These are phyloP conservation scores for Eimeria maxima DNA, from an alignment of 169 alveolate species.

Conservation along the genomic window DNA sequence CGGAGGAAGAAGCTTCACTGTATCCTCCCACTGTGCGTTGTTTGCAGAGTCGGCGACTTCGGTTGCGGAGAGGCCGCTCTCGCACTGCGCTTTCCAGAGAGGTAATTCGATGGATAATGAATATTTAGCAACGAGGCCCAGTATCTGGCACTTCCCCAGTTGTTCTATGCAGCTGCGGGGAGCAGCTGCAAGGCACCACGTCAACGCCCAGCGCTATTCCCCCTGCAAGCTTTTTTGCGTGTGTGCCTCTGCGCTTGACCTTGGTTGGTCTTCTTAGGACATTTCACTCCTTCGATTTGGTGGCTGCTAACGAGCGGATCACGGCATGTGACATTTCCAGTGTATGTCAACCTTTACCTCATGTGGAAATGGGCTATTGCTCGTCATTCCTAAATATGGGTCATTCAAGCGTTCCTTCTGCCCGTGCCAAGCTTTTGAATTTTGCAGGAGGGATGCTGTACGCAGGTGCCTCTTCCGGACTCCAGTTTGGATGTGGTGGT, in stretches of 20 bases:
- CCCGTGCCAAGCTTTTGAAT: neutral
- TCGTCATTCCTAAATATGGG: neutral
- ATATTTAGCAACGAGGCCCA: neutral
- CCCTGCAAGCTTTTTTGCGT: neutral
- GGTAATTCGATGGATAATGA: constrained; percentile 49
- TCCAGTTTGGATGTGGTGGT: constrained; percentile 87
- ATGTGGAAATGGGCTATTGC: neutral
- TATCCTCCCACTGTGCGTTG: neutral
- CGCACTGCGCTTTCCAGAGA: constrained; percentile 83
- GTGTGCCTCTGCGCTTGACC: neutral
- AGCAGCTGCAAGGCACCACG: neutral
- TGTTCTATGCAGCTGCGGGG: neutral
- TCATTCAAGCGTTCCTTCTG: neutral
- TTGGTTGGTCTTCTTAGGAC: constrained; percentile 50
- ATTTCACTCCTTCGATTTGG: constrained; percentile 89
- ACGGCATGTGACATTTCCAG: constrained; percentile 90
- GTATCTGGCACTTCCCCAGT: neutral
- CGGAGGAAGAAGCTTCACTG: neutral
- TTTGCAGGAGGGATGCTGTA: neutral
- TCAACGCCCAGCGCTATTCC: neutral
- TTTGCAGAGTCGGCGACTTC: constrained; percentile 86
- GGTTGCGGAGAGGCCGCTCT: constrained; percentile 89
- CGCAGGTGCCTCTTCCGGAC: constrained; percentile 88
- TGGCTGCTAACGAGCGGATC: constrained; percentile 86
- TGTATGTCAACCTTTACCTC: constrained; percentile 60